Conservation (phyloP, 345 rosid species). For the Acer negundo region DNA sequence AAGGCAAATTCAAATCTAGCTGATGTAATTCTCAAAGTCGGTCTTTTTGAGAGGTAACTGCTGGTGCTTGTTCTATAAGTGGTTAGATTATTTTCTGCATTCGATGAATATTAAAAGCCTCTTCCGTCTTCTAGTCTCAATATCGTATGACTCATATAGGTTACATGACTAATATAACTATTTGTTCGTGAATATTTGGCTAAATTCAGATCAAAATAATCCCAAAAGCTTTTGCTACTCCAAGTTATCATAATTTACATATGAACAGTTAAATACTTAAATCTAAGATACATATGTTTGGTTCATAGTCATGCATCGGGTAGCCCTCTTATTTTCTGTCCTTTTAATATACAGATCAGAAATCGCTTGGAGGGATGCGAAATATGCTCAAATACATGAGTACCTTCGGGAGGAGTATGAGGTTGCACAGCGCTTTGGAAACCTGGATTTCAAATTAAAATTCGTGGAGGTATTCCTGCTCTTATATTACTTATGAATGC, state of each 20-base stretch:
- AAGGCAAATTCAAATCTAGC: conserved; percentile 96
- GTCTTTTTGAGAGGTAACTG: conserved; percentile 85
- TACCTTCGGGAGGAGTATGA: conserved; percentile 92
- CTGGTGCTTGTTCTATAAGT: conserved; percentile 2
- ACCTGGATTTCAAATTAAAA: conserved; percentile 81
- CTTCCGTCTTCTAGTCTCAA: not conserved
- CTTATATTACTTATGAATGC: not conserved
- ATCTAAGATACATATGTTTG: not conserved
- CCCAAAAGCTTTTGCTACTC: not conserved
- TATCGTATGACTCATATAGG: not conserved
- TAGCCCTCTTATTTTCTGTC: conserved; percentile 1
- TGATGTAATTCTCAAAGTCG: conserved; percentile 94
- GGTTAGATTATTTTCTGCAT: conserved; percentile 2
- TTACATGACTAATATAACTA: not conserved
- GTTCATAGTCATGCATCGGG: not conserved
- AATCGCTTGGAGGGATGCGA: conserved; percentile 97
- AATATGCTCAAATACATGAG: conserved; percentile 86
- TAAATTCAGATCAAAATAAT: not conserved
- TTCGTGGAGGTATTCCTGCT: conserved; percentile 72
- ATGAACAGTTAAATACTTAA: not conserved
- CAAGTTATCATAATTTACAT: not conserved
- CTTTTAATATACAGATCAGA: conserved; percentile 61
- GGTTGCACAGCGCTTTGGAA: conserved; percentile 88
- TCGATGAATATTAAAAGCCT: not conserved
- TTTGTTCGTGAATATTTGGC: not conserved